Percentiles rank a stretch among this genome's conserved stretches.
These are phyloP conservation scores for Heritiera fomes DNA, from an alignment of 345 rosid genomes.

Conservation along the genomic window DNA sequence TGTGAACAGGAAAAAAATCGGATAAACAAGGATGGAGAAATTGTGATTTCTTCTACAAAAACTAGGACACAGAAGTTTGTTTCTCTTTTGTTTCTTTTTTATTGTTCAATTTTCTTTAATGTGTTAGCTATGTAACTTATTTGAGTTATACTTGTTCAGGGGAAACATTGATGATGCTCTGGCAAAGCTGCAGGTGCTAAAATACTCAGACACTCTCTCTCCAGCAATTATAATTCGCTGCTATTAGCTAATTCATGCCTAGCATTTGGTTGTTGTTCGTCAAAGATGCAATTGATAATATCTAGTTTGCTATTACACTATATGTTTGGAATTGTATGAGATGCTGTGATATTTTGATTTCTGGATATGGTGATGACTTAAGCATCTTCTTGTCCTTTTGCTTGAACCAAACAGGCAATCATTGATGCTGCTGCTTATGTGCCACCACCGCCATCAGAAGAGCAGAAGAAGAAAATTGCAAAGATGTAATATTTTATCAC, in stretches of 20 bases:
- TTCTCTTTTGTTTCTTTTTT: constrained; percentile 18
- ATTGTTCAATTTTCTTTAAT: not conserved
- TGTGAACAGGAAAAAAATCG: constrained; percentile 82
- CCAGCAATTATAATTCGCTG: constrained; percentile 5
- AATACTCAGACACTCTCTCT: not conserved
- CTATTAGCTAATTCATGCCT: not conserved
- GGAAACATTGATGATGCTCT: constrained; percentile 94
- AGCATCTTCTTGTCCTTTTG: not conserved
- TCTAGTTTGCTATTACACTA: not conserved
- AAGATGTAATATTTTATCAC: constrained; percentile 48
- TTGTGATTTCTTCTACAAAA: constrained; percentile 92
- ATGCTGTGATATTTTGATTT: not conserved
- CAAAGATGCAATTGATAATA: not conserved
- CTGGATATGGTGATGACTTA: not conserved
- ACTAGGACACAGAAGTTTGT: constrained; percentile 88
- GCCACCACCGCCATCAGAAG: constrained; percentile 98
- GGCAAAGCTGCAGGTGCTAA: constrained; percentile 75
- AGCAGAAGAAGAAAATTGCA: constrained; percentile 90
- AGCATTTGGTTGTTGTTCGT: not conserved
- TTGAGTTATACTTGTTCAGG: constrained; percentile 42
- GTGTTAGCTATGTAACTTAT: constrained; percentile 2
- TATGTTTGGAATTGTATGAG: not conserved
- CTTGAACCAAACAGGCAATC: constrained; percentile 56
- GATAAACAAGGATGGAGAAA: constrained; percentile 95
- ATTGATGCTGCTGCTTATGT: constrained; percentile 92